A percentile compares a stretch with the other conserved stretches of the same genome.
Evolutionary conservation across 305 asterid species (phyloP).

Genomic region (Ilex paraguariensis): DNA sequence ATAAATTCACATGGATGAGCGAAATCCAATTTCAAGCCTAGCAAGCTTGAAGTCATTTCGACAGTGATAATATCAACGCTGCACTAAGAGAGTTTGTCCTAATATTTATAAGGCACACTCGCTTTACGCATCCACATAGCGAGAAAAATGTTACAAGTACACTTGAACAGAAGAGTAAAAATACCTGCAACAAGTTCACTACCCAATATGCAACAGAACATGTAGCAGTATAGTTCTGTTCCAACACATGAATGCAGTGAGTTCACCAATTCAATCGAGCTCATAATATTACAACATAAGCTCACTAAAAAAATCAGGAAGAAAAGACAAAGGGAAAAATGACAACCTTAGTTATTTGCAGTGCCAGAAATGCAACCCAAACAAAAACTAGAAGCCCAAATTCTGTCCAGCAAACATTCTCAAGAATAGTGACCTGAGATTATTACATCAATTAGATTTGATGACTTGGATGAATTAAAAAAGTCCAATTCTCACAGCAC

Average conservation of each 20-base stretch:
- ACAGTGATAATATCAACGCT: too few species aligned
- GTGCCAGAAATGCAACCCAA: conserved; percentile 73
- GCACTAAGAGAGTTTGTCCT: too few species aligned
- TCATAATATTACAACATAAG: not conserved
- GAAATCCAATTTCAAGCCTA: not conserved
- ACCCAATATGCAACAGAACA: conserved; percentile 79
- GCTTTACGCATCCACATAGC: too few species aligned
- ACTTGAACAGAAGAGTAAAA: not conserved
- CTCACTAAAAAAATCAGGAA: not conserved
- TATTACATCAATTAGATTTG: conserved; percentile 14
- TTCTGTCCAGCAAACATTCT: conserved; percentile 91
- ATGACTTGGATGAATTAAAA: not conserved
- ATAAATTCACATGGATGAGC: not conserved
- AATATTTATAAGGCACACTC: too few species aligned
- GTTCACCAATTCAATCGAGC: conserved; percentile 7
- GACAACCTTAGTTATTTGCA: conserved; percentile 35
- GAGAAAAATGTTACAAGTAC: too few species aligned
- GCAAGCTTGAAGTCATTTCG: too few species aligned
- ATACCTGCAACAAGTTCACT: conserved; percentile 90
- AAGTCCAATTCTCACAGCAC: conserved; percentile 8
- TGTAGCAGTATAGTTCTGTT: conserved; percentile 59
- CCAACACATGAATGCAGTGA: conserved; percentile 18
- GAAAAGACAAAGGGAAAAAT: not conserved
- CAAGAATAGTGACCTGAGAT: conserved; percentile 62
- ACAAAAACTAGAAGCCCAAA: conserved; percentile 76